Percentiles rank a stretch among this genome's conserved stretches.
Conservation (phyloP, 2,329 filamentous ascomycete genomes). For the Cladosporium oxysporum region DNA sequence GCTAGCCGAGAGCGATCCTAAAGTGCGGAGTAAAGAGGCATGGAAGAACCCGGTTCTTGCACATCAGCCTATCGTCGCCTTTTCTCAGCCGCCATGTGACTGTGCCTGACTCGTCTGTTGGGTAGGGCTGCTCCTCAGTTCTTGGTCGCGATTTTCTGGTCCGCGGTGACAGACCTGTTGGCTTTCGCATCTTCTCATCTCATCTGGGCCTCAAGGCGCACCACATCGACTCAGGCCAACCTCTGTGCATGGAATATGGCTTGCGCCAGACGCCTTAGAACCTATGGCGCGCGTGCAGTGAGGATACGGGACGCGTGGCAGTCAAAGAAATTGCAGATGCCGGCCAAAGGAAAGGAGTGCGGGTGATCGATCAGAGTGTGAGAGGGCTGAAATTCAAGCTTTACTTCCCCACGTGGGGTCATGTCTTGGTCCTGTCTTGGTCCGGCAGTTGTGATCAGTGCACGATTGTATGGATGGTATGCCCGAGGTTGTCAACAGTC, state of each 20-base stretch:
- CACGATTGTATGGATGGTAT: not conserved
- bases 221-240: not conserved
- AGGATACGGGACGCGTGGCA: not conserved
- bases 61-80: not conserved
- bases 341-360: not conserved
- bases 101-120: not conserved
- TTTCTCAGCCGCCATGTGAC: not conserved
- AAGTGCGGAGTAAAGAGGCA: not conserved
- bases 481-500: not conserved
- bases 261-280: not conserved
- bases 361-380: not conserved
- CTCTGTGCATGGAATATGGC: not conserved
- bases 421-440: not conserved
- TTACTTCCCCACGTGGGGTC: not conserved
- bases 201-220: not conserved
- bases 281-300: not conserved
- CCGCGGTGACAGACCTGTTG: not conserved
- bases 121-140: not conserved
- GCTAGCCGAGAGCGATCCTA: not conserved
- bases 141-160: not conserved
- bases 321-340: not conserved
- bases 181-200: not conserved
- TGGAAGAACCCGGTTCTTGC: not conserved
- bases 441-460: not conserved
- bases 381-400: not conserved